Base-by-base conservation (phyloP, 2,329 filamentous ascomycete species). In the Microsporum ferrugineum region DNA sequence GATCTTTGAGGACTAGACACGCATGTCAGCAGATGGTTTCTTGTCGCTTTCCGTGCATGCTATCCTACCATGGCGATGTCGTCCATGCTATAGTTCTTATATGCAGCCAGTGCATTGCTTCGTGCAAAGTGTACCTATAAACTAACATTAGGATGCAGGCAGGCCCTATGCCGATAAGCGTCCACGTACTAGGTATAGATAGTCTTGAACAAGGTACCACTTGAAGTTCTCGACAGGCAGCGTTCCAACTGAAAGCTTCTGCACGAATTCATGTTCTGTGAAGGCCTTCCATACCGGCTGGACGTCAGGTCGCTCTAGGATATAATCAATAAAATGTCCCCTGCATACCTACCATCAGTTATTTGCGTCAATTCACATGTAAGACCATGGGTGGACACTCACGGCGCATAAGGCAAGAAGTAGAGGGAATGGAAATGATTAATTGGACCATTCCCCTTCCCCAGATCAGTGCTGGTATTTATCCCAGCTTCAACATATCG, bases 171-270 rank as follows among this genome's bases (percentile, higher is more conserved):
- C 27, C 23, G 3, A 5, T 5, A 2, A 5, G 49, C 14, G 12
- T 55, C 8, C 33, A 36, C 57, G 5, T 68, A 94, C 88, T 49
- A 96, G 77, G 69, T 94, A 97, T 3, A 96, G 79, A 69, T 96
- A 96, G 69, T 97, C 92, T 68, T 97, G 92, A 7, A 94, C 81
- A 61, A 97, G 83, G 71, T 96, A 97, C 43, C 87, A 82, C 72
- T 91, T 94, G 78, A 96, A 97, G 0, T 85, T 86, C 49, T 88
- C 83, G 0, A 87, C 67, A 0, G 88, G 87, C 23, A 97, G 77
- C 5, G 82, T 87, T 0, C 90, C 91, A 62, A 87, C 80, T 0
- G 88, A 91, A 69, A 97, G 78, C 12, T 82, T 83, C 68, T 85
- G 78, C 47, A 95, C 88, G 69, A 97, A 97, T 0, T 86, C 83